A percentile compares a stretch with the other conserved stretches of the same genome.
Conservation (phyloP, 2,329 filamentous ascomycete species). For the Seiridium cupressi region DNA sequence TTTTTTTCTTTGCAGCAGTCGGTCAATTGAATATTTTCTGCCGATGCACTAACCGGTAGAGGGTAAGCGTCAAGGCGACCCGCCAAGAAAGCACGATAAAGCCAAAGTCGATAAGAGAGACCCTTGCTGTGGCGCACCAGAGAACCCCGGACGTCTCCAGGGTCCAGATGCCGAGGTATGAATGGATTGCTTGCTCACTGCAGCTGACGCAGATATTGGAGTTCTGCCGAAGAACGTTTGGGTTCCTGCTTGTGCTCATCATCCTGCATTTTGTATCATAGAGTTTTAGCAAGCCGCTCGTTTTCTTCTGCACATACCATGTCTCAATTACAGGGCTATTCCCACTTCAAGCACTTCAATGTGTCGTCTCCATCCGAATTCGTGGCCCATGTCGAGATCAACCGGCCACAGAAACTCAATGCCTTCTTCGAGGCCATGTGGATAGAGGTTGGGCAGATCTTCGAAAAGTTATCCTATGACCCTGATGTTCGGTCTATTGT, state of each 20-base stretch:
- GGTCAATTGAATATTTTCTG: conserved; percentile 11
- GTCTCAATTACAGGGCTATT: conserved; percentile 33
- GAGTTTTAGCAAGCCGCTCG: neutral
- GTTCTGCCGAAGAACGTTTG: too few relatives aligned
- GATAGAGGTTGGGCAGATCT: conserved; percentile 73
- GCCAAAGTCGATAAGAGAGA: neutral
- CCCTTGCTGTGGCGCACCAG: neutral
- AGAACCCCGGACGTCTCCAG: neutral
- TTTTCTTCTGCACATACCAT: neutral
- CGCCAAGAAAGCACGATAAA: neutral
- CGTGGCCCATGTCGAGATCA: conserved; percentile 91
- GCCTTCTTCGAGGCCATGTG: conserved; percentile 85
- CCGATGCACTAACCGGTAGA: neutral
- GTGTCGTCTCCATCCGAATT: conserved; percentile 69
- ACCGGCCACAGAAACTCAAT: conserved; percentile 83
- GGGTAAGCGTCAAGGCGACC: neutral
- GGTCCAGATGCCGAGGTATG: neutral
- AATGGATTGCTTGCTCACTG: neutral
- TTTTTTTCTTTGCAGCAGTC: conserved; percentile 10
- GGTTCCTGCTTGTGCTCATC: neutral
- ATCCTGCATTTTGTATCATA: neutral
- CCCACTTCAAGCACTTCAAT: conserved; percentile 65
- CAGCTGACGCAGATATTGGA: too few relatives aligned
- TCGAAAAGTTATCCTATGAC: conserved; percentile 70
- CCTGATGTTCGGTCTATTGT: conserved; percentile 73